A percentile compares a stretch with the other conserved stretches of the same genome.
phyloP scores from a whole-genome alignment of 108 stramenopile genomes.

The Cylindrotheca fusiformis region DNA sequence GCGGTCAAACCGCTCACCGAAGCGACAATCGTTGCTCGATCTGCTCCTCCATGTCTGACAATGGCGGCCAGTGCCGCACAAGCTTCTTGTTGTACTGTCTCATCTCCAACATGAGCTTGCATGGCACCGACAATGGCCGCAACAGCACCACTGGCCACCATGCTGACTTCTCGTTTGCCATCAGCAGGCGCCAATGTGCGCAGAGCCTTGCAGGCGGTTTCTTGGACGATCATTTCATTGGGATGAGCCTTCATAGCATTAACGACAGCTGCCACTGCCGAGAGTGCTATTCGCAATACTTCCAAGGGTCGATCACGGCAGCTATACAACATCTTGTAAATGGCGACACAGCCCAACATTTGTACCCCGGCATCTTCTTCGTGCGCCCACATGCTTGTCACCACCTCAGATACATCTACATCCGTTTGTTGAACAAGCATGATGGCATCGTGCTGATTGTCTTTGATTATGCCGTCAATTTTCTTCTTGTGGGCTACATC shows the following conservation, averaged over 20 bases:
- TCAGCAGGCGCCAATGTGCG: slow-evolving; percentile 57
- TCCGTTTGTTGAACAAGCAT: slow-evolving; percentile 77
- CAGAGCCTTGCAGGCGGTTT: slow-evolving; percentile 73
- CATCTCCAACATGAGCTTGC: slow-evolving; percentile 86
- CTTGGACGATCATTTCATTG: slow-evolving; percentile 83
- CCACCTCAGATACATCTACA: slow-evolving; percentile 61
- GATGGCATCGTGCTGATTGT: slow-evolving; percentile 84
- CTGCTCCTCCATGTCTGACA: slow-evolving; percentile 65
- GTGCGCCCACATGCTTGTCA: slow-evolving; percentile 83
- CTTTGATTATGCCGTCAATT: slow-evolving; percentile 49
- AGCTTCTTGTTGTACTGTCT: slow-evolving; percentile 73
- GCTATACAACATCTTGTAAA: slow-evolving; percentile 37
- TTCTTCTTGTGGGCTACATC: slow-evolving; percentile 8
- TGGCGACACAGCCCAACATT: slow-evolving; percentile 79
- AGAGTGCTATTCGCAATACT: slow-evolving; percentile 57
- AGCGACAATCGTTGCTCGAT: slow-evolving; percentile 77
- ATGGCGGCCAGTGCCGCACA: slow-evolving; percentile 71
- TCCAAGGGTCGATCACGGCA: not conserved
- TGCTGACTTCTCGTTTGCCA: slow-evolving; percentile 71
- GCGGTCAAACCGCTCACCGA: slow-evolving; percentile 80
- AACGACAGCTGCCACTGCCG: slow-evolving; percentile 71
- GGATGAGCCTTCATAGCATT: slow-evolving; percentile 90
- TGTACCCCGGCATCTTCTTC: slow-evolving; percentile 88
- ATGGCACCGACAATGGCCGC: slow-evolving; percentile 81
- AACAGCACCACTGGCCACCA: slow-evolving; percentile 82